These are phyloP conservation scores for Ceratobasidium theobromae DNA, from an alignment of 1,284 basidiomycete genomes.

Conservation along the genomic window DNA sequence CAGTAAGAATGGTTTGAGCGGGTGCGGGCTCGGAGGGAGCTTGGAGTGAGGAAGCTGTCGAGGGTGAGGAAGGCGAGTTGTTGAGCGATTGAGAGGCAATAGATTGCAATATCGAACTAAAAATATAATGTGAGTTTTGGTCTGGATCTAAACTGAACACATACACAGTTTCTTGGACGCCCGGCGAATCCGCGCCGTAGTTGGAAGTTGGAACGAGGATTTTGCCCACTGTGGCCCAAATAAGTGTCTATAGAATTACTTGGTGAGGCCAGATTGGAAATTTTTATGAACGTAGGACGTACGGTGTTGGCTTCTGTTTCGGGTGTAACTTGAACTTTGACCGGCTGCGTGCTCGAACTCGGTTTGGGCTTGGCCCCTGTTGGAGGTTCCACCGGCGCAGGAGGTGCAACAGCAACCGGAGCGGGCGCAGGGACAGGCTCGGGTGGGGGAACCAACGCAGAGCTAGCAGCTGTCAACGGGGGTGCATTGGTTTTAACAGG, in stretches of 20 bases:
- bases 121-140: not conserved
- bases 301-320: conserved; percentile 14
- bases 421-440: not conserved
- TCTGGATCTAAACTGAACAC: not conserved
- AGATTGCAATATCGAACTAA: conserved; percentile 33
- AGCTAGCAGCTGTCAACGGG: not conserved
- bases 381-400: not conserved
- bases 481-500: not conserved
- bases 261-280: not conserved
- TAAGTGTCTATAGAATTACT: conserved; percentile 3
- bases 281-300: not conserved
- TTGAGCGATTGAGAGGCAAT: conserved; percentile 16
- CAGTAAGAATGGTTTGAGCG: conserved; percentile 22
- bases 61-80: conserved; percentile 18
- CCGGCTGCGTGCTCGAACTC: not conserved
- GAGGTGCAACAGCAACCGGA: not conserved
- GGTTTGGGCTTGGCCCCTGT: conserved; percentile 6
- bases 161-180: conserved; percentile 31
- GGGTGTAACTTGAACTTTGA: conserved; percentile 4
- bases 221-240: conserved; percentile 34
- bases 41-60: conserved; percentile 1
- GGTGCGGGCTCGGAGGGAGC: conserved; percentile 1
- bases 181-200: conserved; percentile 3
- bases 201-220: conserved; percentile 28
- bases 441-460: not conserved